Conservation (phyloP, 345 rosid species). For the Balakata baccata region DNA sequence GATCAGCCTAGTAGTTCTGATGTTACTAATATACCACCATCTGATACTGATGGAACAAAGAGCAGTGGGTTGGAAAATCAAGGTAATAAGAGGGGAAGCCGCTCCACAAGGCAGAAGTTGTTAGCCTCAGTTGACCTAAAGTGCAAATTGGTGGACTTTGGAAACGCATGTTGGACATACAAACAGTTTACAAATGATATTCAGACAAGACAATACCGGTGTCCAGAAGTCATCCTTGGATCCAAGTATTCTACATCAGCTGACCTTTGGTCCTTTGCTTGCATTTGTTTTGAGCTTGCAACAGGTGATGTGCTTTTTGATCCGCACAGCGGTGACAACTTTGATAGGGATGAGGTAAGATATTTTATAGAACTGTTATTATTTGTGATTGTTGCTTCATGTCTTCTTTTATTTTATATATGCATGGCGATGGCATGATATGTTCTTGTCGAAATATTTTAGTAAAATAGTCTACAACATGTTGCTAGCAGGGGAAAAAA, state of each 20-base stretch:
- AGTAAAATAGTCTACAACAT: no score
- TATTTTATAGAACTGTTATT: constrained; percentile 5
- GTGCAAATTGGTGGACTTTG: constrained; percentile 76
- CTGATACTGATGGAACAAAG: constrained; percentile 44
- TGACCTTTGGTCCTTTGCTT: constrained; percentile 77
- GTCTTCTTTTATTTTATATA: neutral
- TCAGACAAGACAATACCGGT: constrained; percentile 73
- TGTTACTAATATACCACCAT: constrained; percentile 19
- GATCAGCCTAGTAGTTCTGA: constrained; percentile 37
- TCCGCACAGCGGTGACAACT: constrained; percentile 70
- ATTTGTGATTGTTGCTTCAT: neutral
- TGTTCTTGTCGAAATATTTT: neutral
- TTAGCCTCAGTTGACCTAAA: constrained; percentile 47
- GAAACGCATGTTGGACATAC: constrained; percentile 80
- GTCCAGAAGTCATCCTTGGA: constrained; percentile 73
- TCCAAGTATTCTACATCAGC: constrained; percentile 77
- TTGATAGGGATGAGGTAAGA: constrained; percentile 71
- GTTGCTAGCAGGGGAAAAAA: no score
- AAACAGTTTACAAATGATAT: constrained; percentile 73
- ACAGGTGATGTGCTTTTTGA: constrained; percentile 75
- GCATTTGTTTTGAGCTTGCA: constrained; percentile 78
- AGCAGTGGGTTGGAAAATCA: constrained; percentile 25
- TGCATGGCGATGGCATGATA: neutral
- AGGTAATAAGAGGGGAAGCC: constrained; percentile 44
- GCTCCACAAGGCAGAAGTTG: constrained; percentile 47